Conservation (phyloP, 164 flowering plant genomes). For the Chloranthus sessilifolius region DNA sequence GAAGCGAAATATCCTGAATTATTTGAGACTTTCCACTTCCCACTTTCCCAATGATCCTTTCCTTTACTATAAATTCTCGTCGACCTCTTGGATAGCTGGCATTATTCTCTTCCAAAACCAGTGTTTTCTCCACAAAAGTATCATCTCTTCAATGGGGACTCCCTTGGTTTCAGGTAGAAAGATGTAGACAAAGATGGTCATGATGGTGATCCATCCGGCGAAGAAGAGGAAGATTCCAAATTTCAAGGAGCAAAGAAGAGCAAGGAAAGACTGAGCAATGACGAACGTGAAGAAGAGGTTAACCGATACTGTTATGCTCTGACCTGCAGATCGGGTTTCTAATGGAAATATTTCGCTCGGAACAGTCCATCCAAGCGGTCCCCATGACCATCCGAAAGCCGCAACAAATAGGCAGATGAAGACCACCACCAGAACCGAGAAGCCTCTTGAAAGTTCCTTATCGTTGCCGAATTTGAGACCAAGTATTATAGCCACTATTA, state of each 20-base stretch:
- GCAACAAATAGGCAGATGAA: constrained; percentile 73
- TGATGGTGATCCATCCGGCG: constrained; percentile 51
- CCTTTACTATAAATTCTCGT: too few species aligned
- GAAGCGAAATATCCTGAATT: too few species aligned
- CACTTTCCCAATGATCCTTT: too few species aligned
- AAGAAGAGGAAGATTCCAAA: constrained; percentile 55
- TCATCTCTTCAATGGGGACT: constrained; percentile 59
- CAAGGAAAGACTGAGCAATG: constrained; percentile 45
- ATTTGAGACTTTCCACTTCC: too few species aligned
- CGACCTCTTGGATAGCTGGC: constrained; percentile 15
- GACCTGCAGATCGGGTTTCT: constrained; percentile 54
- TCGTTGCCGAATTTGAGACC: constrained; percentile 56
- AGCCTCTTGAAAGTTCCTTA: constrained; percentile 49
- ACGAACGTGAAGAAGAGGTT: constrained; percentile 53
- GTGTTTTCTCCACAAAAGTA: constrained; percentile 49
- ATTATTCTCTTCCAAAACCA: constrained; percentile 59
- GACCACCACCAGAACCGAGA: constrained; percentile 56
- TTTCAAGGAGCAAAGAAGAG: constrained; percentile 43
- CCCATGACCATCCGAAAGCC: constrained; percentile 68
- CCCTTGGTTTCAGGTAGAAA: constrained; percentile 62
- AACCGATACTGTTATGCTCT: constrained; percentile 51
- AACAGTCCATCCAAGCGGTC: constrained; percentile 59
- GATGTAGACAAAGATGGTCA: constrained; percentile 45
- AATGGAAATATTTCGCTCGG: constrained; percentile 58
- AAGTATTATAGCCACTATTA: constrained; percentile 58